Percentiles rank a stretch among this genome's conserved stretches.
phyloP scores from a whole-genome alignment of 768 basidiomycete species.

The Lactarius indigo region DNA sequence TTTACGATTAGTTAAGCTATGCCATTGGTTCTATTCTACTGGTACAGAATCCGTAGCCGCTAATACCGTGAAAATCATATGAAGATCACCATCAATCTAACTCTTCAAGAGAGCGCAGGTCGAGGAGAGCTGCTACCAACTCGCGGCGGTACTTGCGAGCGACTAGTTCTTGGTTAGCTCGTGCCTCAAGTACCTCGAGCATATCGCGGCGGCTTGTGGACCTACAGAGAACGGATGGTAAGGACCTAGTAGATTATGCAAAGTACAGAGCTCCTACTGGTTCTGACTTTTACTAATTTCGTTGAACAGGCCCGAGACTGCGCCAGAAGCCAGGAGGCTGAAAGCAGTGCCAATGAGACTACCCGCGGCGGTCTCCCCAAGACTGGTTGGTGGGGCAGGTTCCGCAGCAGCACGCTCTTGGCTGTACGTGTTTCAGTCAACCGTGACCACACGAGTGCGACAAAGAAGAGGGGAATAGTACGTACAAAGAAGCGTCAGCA shows the following conservation, averaged over 20 bases:
- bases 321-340: background rate
- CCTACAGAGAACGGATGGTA: background rate
- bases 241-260: background rate
- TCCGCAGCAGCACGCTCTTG: background rate
- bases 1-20: background rate
- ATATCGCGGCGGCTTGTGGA: background rate
- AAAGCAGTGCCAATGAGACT: background rate
- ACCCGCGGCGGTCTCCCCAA: background rate
- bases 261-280: background rate
- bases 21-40: background rate
- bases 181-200: background rate
- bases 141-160: background rate
- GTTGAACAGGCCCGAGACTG: background rate
- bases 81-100: background rate
- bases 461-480: background rate
- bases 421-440: background rate
- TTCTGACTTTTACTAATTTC: background rate
- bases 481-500: background rate
- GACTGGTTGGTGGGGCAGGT: background rate
- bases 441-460: background rate
- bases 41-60: background rate
- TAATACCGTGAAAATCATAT: background rate
- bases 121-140: background rate
- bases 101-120: background rate
- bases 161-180: slow-evolving; percentile 1